phyloP scores from a whole-genome alignment of 2,329 filamentous ascomycete species.

The Pseudogymnoascus sp. region DNA sequence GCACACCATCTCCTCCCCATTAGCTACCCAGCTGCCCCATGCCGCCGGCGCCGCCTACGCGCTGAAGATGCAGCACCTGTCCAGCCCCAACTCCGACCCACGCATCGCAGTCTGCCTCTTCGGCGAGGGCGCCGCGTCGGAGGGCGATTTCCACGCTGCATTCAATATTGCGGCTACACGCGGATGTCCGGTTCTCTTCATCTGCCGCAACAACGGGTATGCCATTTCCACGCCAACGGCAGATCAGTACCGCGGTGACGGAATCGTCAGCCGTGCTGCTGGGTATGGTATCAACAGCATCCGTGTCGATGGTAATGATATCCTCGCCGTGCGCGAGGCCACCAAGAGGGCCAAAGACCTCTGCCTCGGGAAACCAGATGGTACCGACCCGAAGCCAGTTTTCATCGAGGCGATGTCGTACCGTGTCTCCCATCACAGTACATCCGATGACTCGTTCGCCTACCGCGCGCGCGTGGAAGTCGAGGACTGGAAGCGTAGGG shows the following conservation, averaged over 20 bases:
- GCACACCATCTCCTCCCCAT: conserved; percentile 79
- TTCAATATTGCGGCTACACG: conserved; percentile 86
- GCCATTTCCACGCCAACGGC: conserved; percentile 84
- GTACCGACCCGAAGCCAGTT: conserved; percentile 47
- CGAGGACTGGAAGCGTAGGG: conserved; percentile 84
- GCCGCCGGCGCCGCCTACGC: conserved; percentile 83
- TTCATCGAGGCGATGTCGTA: conserved; percentile 96
- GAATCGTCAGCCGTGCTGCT: conserved; percentile 77
- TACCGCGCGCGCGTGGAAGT: conserved; percentile 92
- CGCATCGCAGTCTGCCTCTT: conserved; percentile 79
- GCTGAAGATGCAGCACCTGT: conserved; percentile 69
- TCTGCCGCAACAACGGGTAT: conserved; percentile 90
- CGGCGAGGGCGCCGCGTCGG: conserved; percentile 81
- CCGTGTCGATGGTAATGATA: conserved; percentile 88
- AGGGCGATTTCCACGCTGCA: conserved; percentile 87
- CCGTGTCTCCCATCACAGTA: conserved; percentile 95
- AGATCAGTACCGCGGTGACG: conserved; percentile 86
- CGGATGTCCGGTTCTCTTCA: conserved; percentile 80
- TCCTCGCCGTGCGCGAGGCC: conserved; percentile 78
- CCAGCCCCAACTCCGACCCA: conserved; percentile 60
- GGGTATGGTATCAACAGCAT: conserved; percentile 95
- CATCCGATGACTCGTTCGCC: conserved; percentile 92
- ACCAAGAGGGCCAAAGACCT: conserved; percentile 70
- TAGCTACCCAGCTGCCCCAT: conserved; percentile 86
- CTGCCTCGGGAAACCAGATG: conserved; percentile 47